phyloP scores from a whole-genome alignment of 805 yeast genomes.

The Cyberlindnera meyerae region DNA sequence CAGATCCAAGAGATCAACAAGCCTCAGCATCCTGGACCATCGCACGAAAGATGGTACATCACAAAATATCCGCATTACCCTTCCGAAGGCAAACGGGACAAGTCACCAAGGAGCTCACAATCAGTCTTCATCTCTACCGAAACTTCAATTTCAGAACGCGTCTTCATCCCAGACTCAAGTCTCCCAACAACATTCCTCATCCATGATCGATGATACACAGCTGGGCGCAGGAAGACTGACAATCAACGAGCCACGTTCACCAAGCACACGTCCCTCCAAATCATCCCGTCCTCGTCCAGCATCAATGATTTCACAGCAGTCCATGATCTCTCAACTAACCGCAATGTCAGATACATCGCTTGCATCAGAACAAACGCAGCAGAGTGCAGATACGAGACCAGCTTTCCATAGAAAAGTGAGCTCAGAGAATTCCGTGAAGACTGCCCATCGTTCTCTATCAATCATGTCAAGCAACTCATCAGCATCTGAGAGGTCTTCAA shows the following conservation, averaged over 20 bases:
- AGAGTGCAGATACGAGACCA: constrained; percentile 16
- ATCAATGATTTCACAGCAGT: constrained; percentile 48
- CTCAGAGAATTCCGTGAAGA: constrained; percentile 23
- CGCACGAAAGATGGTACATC: background rate
- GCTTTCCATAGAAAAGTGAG: constrained; percentile 19
- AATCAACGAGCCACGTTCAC: constrained; percentile 29
- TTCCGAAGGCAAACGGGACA: too few relatives aligned
- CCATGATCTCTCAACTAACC: constrained; percentile 42
- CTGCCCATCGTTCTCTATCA: constrained; percentile 24
- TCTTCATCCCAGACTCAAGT: background rate
- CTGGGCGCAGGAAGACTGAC: background rate
- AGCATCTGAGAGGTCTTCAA: constrained; percentile 33
- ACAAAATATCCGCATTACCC: too few relatives aligned
- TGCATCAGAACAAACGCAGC: constrained; percentile 18
- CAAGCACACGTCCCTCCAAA: constrained; percentile 9
- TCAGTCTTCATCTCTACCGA: background rate
- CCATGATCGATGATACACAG: too few relatives aligned
- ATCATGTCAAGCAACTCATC: constrained; percentile 8
- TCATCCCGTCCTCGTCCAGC: constrained; percentile 35
- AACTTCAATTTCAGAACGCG: background rate
- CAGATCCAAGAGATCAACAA: constrained; percentile 4
- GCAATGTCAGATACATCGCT: constrained; percentile 47
- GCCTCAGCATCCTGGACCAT: constrained; percentile 2
- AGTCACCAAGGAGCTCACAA: too few relatives aligned
- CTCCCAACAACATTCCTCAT: background rate